Conservation (phyloP, 202 grass and related monocot genomes). For the Schoenoplectus tabernaemontani region DNA sequence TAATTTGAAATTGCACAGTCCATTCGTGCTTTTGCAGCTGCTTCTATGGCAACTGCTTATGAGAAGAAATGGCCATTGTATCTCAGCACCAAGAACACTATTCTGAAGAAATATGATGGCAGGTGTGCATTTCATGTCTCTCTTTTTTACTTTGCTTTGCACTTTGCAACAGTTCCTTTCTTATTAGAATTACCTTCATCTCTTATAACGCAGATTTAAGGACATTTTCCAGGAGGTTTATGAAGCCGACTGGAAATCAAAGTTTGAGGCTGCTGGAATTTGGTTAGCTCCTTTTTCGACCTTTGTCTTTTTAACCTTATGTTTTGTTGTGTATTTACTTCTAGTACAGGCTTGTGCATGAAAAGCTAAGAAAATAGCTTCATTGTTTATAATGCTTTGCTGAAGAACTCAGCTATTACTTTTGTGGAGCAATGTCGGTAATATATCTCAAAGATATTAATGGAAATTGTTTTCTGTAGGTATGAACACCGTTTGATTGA, state of each 20-base stretch:
- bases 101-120: slow-evolving; percentile 98
- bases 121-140: slow-evolving; percentile 37
- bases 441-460: background rate
- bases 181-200: background rate
- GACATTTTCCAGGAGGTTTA: slow-evolving; percentile 99
- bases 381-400: background rate
- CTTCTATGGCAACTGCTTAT: slow-evolving; percentile 91
- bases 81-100: slow-evolving; percentile 98
- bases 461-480: slow-evolving; percentile 38
- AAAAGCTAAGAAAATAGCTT: background rate
- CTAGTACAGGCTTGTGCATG: background rate
- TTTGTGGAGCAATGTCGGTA: background rate
- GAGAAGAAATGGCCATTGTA: slow-evolving; percentile 98
- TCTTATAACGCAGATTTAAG: slow-evolving; percentile 61
- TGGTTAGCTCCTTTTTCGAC: slow-evolving; percentile 36
- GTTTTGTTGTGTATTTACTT: background rate
- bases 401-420: background rate
- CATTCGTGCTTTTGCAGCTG: slow-evolving; percentile 71
- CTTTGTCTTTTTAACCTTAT: background rate
- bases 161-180: background rate
- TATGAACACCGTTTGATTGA: slow-evolving; percentile 97
- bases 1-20: slow-evolving; percentile 38
- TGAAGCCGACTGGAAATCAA: slow-evolving; percentile 83
- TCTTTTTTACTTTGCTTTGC: background rate
- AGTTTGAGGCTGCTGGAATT: slow-evolving; percentile 86